Evolutionary conservation across 495 filamentous ascomycete species (phyloP), one percentile per base, ranked within the genome.

Genomic region (Lasiosphaeris hirsuta): DNA sequence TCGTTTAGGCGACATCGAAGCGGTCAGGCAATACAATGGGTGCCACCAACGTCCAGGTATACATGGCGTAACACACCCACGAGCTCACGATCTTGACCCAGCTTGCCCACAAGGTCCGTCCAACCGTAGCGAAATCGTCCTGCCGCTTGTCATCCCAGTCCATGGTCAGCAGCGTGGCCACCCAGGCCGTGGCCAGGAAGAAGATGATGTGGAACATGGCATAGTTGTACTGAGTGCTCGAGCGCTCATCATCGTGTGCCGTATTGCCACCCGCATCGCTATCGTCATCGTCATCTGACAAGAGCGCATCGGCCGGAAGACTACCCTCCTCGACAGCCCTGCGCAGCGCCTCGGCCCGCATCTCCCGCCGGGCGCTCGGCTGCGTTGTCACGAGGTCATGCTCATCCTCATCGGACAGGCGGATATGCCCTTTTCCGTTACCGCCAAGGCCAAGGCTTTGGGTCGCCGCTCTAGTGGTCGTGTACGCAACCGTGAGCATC

Each of bases 71-170:
- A 74, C 95, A 97, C 45, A 94, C 86, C 94, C 94, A 98, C 14
- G 92, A 86, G 74, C 91, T 96, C 48, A 97, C 84, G 70, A 98
- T 97, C 85, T 97, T 98, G 62, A 96, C 91, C 94, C 94, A 98
- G 74, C 90, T 96, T 17, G 94, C 94, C 86, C 92, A 96, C 76
- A 97, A 94, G 15, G 93, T 97, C 47, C 94, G 78, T 33, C 94
- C 94, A 14, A 98, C 93, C 0, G 94, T 88, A 4, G 89, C 88
- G 71, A 98, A 97, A 64, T 92, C 85, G 41, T 87, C 83, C 30
- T 71, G 68, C 23, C 72, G 69, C 53, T 79, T 75, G n/a, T 64
- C 50, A 4, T 90, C 82, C 66, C 93, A 78, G 57, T 88, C 89
- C 76, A 91, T 90, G 11, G 92, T 96, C 57, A 98, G 74, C 44